Conservation (phyloP, 148 eudicot genomes). For the Bassia scoparia region DNA sequence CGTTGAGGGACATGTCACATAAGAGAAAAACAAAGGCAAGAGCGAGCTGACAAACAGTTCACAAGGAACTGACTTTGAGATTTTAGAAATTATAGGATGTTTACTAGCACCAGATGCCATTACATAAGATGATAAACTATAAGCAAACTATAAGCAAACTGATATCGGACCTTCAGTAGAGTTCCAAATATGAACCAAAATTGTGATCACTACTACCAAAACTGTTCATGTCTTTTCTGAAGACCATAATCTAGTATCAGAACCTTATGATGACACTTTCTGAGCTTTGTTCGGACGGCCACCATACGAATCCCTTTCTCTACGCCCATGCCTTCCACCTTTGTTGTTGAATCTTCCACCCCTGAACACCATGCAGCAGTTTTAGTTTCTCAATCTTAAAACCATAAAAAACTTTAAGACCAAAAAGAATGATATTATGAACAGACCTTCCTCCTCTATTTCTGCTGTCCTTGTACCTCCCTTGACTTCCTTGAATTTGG, state of each 20-base stretch:
- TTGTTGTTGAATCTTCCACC: conserved; percentile 54
- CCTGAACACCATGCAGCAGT: conserved; percentile 33
- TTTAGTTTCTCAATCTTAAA: conserved; percentile 8
- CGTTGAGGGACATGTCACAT: too few species aligned
- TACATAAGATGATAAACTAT: neutral
- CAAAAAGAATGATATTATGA: neutral
- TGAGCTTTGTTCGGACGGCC: conserved; percentile 60
- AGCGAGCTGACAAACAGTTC: too few species aligned
- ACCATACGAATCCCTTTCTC: conserved; percentile 42
- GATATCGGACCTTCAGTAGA: neutral
- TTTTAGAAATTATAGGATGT: neutral
- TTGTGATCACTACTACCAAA: conserved; percentile 10
- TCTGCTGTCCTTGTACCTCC: conserved; percentile 31
- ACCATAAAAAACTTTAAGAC: neutral
- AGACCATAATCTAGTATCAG: neutral
- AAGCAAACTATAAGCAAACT: neutral
- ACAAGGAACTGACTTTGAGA: too few species aligned
- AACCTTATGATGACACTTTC: conserved; percentile 42
- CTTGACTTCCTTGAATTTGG: conserved; percentile 48
- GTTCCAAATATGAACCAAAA: conserved; percentile 8
- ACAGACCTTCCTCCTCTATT: conserved; percentile 52
- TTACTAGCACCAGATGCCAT: neutral
- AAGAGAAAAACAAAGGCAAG: too few species aligned
- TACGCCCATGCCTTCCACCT: conserved; percentile 60
- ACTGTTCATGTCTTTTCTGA: neutral